Percentiles rank a stretch among this genome's conserved stretches.
phyloP scores from a whole-genome alignment of 352 stramenopile genomes.

The Pythium coloratum region DNA sequence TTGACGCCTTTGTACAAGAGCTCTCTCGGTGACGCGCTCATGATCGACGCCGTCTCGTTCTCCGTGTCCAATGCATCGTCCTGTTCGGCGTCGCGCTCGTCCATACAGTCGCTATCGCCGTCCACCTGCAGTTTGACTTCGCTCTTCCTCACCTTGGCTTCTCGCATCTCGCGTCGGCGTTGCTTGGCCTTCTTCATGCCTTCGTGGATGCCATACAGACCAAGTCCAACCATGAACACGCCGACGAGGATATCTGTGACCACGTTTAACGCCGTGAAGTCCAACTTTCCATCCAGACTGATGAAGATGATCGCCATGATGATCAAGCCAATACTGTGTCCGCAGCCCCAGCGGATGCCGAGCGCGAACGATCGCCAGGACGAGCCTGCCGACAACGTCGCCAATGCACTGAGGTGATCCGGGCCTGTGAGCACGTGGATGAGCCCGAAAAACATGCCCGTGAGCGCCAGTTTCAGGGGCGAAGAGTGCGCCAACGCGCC shows the following conservation, averaged over 20 bases:
- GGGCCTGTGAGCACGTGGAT: constrained; percentile 60
- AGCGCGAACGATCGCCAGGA: constrained; percentile 81
- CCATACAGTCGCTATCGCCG: constrained; percentile 7
- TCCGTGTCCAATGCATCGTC: constrained; percentile 37
- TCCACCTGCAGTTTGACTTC: constrained; percentile 8
- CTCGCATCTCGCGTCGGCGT: constrained; percentile 20
- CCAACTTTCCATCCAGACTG: constrained; percentile 50
- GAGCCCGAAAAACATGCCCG: constrained; percentile 39
- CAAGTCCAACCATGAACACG: constrained; percentile 80
- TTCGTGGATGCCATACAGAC: constrained; percentile 67
- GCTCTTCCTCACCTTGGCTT: constrained; percentile 17
- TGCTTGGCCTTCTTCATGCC: constrained; percentile 49
- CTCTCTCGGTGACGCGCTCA: constrained; percentile 26
- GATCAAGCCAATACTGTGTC: constrained; percentile 89
- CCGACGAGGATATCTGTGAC: constrained; percentile 74
- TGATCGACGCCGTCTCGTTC: constrained; percentile 37
- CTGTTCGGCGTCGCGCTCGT: constrained; percentile 22
- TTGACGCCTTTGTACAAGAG: constrained; percentile 12
- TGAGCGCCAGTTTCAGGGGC: constrained; percentile 40
- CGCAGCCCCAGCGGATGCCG: constrained; percentile 89
- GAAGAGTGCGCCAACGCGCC: constrained; percentile 39
- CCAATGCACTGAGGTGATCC: constrained; percentile 89
- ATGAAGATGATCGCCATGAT: constrained; percentile 85
- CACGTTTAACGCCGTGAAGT: constrained; percentile 56
- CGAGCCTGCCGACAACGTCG: constrained; percentile 78